These are phyloP conservation scores for Phlebopus sp. DNA, from an alignment of 1,284 basidiomycete species.

Conservation along the genomic window DNA sequence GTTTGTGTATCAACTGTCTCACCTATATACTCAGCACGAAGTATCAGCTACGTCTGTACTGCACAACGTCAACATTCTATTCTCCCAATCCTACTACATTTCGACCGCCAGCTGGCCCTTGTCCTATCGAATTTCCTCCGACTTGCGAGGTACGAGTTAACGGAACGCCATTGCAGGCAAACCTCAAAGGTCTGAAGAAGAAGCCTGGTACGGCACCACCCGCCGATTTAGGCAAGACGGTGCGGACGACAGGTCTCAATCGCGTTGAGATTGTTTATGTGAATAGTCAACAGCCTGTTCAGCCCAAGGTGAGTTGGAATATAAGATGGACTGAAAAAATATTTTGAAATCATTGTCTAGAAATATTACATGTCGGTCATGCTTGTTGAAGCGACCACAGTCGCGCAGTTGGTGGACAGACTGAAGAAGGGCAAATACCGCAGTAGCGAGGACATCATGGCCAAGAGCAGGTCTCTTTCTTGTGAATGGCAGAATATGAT, in stretches of 20 bases:
- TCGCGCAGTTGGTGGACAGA: slow-evolving; percentile 64
- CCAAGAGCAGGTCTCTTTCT: slow-evolving; percentile 50
- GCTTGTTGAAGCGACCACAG: slow-evolving; percentile 72
- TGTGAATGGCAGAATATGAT: not conserved
- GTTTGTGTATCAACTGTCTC: slow-evolving; percentile 6
- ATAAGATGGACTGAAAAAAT: not conserved
- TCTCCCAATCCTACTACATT: slow-evolving; percentile 48
- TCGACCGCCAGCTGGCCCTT: slow-evolving; percentile 47
- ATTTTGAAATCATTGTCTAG: slow-evolving; percentile 38
- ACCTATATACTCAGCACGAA: slow-evolving; percentile 45
- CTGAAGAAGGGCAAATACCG: slow-evolving; percentile 66
- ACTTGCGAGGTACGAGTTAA: slow-evolving; percentile 92
- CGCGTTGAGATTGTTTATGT: slow-evolving; percentile 87
- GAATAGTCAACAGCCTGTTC: slow-evolving; percentile 78
- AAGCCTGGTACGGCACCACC: slow-evolving; percentile 96
- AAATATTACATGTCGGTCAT: slow-evolving; percentile 85
- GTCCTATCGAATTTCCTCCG: slow-evolving; percentile 87
- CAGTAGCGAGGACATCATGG: slow-evolving; percentile 64
- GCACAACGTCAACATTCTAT: slow-evolving; percentile 88
- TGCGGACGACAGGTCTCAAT: slow-evolving; percentile 54
- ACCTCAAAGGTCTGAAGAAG: slow-evolving; percentile 91
- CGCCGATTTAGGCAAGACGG: slow-evolving; percentile 71
- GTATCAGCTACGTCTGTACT: slow-evolving; percentile 86
- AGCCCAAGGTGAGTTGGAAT: slow-evolving; percentile 54
- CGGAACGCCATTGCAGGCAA: slow-evolving; percentile 64